Conservation (phyloP, 805 yeast species). For the Yarrowia deformans region DNA sequence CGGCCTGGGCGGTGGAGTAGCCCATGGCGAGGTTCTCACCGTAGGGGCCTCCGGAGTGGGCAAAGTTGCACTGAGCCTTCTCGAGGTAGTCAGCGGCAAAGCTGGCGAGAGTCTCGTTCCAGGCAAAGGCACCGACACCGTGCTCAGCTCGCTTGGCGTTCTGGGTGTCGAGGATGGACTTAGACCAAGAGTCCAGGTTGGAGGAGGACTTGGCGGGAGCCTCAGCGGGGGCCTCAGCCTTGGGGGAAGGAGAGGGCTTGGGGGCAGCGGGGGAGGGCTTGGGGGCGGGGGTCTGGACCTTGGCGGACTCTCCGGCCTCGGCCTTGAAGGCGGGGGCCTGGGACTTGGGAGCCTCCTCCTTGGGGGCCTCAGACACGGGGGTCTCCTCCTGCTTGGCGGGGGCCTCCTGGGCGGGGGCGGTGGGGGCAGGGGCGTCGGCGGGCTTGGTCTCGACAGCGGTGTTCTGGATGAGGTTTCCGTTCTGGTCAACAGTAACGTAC, state of each 20-base stretch:
- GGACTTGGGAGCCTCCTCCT: constrained; percentile 10
- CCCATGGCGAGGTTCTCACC: constrained; percentile 89
- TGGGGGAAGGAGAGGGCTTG: constrained; percentile 15
- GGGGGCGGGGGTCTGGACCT: constrained; percentile 23
- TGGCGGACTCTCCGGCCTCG: constrained; percentile 12
- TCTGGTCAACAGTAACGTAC: constrained; percentile 54
- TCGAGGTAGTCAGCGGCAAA: constrained; percentile 64
- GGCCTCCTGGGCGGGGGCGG: constrained; percentile 16
- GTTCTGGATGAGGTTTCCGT: constrained; percentile 50
- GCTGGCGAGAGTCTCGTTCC: constrained; percentile 62
- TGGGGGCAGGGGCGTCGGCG: not conserved
- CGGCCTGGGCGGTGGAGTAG: constrained; percentile 55
- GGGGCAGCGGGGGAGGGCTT: constrained; percentile 23
- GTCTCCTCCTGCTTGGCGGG: not conserved
- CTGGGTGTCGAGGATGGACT: constrained; percentile 44
- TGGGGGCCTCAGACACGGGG: constrained; percentile 11
- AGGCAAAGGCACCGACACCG: constrained; percentile 54
- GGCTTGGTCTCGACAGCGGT: constrained; percentile 26
- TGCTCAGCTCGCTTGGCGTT: constrained; percentile 47
- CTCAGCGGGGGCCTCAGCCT: constrained; percentile 20
- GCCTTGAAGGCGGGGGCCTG: constrained; percentile 14
- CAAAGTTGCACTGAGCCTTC: constrained; percentile 58
- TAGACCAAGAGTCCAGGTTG: constrained; percentile 40
- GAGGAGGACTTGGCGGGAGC: not conserved
- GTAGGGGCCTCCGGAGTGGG: constrained; percentile 70